These are phyloP conservation scores for Penicillium turbatum DNA, from an alignment of 495 filamentous ascomycete genomes.

Conservation along the genomic window DNA sequence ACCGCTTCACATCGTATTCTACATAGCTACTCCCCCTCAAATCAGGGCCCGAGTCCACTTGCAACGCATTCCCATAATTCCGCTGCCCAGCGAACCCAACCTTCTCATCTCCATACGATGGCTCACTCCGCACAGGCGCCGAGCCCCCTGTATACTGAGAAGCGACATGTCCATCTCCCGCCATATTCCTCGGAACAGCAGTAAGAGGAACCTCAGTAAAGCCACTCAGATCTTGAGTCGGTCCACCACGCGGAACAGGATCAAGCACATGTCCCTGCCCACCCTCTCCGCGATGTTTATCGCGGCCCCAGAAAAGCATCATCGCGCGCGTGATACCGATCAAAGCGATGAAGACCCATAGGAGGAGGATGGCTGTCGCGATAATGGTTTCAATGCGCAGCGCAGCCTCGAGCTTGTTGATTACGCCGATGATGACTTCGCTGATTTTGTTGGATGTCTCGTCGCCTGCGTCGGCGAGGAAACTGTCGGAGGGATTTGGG, in stretches of 20 bases:
- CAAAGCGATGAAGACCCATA: conserved; percentile 74
- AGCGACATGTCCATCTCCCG: conserved; percentile 14
- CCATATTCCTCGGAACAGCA: conserved; percentile 19
- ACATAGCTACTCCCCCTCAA: conserved; percentile 37
- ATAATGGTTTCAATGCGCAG: conserved; percentile 76
- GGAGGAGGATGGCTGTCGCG: conserved; percentile 59
- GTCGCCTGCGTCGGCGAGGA: conserved; percentile 67
- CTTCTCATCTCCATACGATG: conserved; percentile 38
- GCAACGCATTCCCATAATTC: conserved; percentile 21
- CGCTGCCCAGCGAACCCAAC: conserved; percentile 45
- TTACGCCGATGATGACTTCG: conserved; percentile 63
- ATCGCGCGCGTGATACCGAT: conserved; percentile 66
- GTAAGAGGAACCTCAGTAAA: conserved; percentile 35
- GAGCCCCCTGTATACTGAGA: conserved; percentile 27
- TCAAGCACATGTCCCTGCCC: conserved; percentile 34
- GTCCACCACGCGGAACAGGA: conserved; percentile 5
- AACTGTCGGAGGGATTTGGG: conserved; percentile 51
- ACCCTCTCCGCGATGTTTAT: conserved; percentile 45
- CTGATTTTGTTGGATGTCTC: conserved; percentile 76
- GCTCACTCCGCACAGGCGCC: conserved; percentile 3
- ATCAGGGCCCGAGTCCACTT: conserved; percentile 21
- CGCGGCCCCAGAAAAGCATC: conserved; percentile 40
- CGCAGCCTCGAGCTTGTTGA: conserved; percentile 54
- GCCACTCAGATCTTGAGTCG: conserved; percentile 11
- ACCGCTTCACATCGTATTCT: conserved; percentile 38